Base-by-base conservation (phyloP, 306 rosid genomes). In the Cucumis hystrix region DNA sequence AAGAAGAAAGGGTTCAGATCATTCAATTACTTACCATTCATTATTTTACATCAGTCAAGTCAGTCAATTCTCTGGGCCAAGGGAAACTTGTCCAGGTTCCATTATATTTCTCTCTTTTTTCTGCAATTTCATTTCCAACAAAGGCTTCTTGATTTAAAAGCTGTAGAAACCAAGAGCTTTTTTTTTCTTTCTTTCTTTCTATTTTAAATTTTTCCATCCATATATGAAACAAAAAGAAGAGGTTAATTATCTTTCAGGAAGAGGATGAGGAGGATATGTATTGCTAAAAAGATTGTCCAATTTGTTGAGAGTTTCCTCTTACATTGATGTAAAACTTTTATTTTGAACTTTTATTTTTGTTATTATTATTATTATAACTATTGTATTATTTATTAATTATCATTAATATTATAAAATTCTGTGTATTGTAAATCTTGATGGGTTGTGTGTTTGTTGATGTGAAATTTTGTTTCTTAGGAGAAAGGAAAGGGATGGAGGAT, bases 11-110 rank as follows among this genome's bases (percentile, higher is more conserved):
- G 47, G 20, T 75, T 75, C 68, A 37, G 54, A 72, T 66, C 40
- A 62, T 60, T 77, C 79, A 77, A 77, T 77, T 62, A 77, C 60
- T 77, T 77, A 62, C 79, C 72, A 77, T 59, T 77, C 68, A 77
- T 77, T 77, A 47, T 62, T 77, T 61, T 45, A 30, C 68, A 45
- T 28, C 55, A 76, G 57, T 59, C 56, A 57, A 57, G 58, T 72
- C 9, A 30, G 45, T 61, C 23, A 25, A 25, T 7, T 58, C 70
- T 37, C 70, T 77, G 79, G 79, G 72, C 72, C 72, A 61, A 49
- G 37, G 65, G 33, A 21, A 58, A 77, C 41, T 62, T 23, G 71
- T 78, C 75, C 80, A 47, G 80, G 74, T 64, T 77, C 54, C 23
- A 51, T 61, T 17, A 35, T 77, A 40, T 77, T 49, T 77, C 59